phyloP scores from a whole-genome alignment of 257 asterid genomes.

The Solanum peruvianum region DNA sequence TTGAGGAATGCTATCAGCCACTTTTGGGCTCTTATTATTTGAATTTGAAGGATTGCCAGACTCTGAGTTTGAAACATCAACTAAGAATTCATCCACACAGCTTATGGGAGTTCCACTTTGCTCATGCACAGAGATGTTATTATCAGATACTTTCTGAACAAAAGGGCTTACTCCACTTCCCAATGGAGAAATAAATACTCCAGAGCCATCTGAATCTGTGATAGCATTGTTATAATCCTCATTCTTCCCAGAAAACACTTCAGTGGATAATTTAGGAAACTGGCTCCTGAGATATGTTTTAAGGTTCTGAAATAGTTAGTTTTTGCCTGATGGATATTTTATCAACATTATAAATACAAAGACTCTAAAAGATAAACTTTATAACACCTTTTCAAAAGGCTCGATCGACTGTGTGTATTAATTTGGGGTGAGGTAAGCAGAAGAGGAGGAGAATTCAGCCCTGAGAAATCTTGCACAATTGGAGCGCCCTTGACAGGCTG shows the following conservation, averaged over 20 bases:
- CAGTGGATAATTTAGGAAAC: constrained; percentile 10
- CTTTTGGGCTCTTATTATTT: not conserved
- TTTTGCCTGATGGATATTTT: not conserved
- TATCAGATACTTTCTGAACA: constrained; percentile 6
- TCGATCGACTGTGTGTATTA: constrained; percentile 12
- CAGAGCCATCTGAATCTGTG: constrained; percentile 8
- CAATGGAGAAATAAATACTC: constrained; percentile 1
- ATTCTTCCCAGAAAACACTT: constrained; percentile 12
- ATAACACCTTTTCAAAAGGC: constrained; percentile 20
- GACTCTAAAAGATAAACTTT: not conserved
- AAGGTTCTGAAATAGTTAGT: not conserved
- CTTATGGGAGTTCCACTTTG: constrained; percentile 16
- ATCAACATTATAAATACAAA: not conserved
- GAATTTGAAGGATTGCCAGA: constrained; percentile 11
- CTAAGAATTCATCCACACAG: constrained; percentile 23
- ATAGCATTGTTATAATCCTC: constrained; percentile 6
- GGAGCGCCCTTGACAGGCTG: constrained; percentile 19
- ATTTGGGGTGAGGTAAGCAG: constrained; percentile 30
- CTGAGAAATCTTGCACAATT: constrained; percentile 25
- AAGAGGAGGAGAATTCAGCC: constrained; percentile 37
- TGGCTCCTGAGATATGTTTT: constrained; percentile 20
- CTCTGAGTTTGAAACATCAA: constrained; percentile 17
- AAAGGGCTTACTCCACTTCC: constrained; percentile 3
- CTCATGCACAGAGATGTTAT: not conserved
- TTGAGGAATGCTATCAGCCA: constrained; percentile 11